A percentile compares a stretch with the other conserved stretches of the same genome.
phyloP scores from a whole-genome alignment of 192 early-diverging fungal species.

The Oehlia diaphana region DNA sequence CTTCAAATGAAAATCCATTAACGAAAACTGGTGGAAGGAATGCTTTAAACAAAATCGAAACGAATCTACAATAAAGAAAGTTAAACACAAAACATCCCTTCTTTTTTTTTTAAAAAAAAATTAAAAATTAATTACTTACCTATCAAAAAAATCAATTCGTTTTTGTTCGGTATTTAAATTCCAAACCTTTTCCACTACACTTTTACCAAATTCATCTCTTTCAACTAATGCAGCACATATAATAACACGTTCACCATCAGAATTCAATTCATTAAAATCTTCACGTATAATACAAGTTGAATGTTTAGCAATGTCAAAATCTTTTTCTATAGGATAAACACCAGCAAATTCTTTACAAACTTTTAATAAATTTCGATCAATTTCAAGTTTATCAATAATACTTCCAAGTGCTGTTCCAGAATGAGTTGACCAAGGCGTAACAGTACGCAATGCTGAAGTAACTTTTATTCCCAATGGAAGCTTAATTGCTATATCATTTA shows the following conservation, averaged over 20 bases:
- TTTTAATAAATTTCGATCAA: conserved; percentile 41
- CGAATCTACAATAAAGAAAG: conserved; percentile 33
- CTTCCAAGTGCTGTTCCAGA: conserved; percentile 56
- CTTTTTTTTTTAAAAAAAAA: not conserved
- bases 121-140: conserved; percentile 14
- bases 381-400: conserved; percentile 45
- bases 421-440: conserved; percentile 63
- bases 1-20: conserved; percentile 69
- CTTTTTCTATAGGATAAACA: conserved; percentile 44
- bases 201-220: conserved; percentile 40
- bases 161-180: conserved; percentile 44
- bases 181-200: conserved; percentile 49
- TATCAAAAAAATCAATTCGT: conserved; percentile 46
- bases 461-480: conserved; percentile 64
- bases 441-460: conserved; percentile 64
- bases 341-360: conserved; percentile 59
- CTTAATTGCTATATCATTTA: conserved; percentile 49
- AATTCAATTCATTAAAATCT: conserved; percentile 43
- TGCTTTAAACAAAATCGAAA: conserved; percentile 50
- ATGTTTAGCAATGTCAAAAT: conserved; percentile 65
- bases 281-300: conserved; percentile 59
- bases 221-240: conserved; percentile 59
- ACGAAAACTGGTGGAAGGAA: conserved; percentile 58
- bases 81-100: not conserved
- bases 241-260: conserved; percentile 46